A percentile compares a stretch with the other conserved stretches of the same genome.
These are phyloP conservation scores for Graphilbum sp. DNA, from an alignment of 2,329 filamentous ascomycete species.

Conservation along the genomic window DNA sequence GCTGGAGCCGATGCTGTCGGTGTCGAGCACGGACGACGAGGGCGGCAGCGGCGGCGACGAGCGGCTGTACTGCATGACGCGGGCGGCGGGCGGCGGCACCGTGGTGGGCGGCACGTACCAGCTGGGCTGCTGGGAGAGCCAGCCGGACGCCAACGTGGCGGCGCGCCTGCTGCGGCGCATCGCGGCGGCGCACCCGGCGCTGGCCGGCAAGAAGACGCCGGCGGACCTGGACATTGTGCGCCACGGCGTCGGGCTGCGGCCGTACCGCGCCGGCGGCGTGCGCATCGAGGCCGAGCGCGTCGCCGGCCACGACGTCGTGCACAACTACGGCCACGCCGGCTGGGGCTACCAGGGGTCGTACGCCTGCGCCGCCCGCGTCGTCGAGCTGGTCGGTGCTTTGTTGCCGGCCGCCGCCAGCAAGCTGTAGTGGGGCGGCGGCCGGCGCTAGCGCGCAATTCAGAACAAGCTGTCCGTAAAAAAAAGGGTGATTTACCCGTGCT, in stretches of 20 bases:
- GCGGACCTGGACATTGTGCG: constrained; percentile 59
- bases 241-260: constrained; percentile 69
- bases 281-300: constrained; percentile 59
- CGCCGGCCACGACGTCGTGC: constrained; percentile 35
- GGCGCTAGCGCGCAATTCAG: no score
- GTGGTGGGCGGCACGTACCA: constrained; percentile 78
- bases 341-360: constrained; percentile 61
- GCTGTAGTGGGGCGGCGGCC: neutral
- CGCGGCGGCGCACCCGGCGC: constrained; percentile 44
- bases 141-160: constrained; percentile 66
- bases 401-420: constrained; percentile 11
- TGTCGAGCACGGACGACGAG: constrained; percentile 59
- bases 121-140: constrained; percentile 61
- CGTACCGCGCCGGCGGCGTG: constrained; percentile 55
- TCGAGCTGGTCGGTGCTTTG: constrained; percentile 51
- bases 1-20: constrained; percentile 49
- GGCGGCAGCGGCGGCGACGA: constrained; percentile 39
- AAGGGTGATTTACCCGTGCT: no score
- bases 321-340: constrained; percentile 66
- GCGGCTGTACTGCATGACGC: constrained; percentile 65
- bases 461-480: no score
- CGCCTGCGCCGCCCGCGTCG: constrained; percentile 51
- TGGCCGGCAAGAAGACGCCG: constrained; percentile 51
- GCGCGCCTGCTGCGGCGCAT: constrained; percentile 70
- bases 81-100: constrained; percentile 65